Conservation (phyloP, 345 rosid genomes). For the Populus tremula region DNA sequence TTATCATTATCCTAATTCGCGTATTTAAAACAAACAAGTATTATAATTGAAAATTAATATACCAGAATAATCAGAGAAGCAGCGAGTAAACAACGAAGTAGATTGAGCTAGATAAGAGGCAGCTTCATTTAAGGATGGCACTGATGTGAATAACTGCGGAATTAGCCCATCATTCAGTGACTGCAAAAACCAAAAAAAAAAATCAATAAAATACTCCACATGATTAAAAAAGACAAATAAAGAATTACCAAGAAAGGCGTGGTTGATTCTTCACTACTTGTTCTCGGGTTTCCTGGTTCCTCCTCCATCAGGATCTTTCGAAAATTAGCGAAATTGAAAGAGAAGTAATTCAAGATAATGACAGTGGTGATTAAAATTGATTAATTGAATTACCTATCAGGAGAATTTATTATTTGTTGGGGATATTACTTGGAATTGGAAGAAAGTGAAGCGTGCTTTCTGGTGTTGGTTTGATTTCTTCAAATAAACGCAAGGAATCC, state of each 20-base stretch:
- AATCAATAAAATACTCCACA: background rate
- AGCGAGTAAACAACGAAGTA: conserved; percentile 50
- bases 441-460: no score
- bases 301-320: conserved; percentile 34
- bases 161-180: conserved; percentile 23
- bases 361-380: background rate
- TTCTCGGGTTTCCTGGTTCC: conserved; percentile 35
- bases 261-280: conserved; percentile 27
- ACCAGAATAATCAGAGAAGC: conserved; percentile 60
- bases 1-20: no score
- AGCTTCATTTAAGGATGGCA: conserved; percentile 55
- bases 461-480: no score
- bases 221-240: background rate
- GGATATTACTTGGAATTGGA: no score
- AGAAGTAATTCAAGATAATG: background rate
- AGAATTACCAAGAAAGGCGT: conserved; percentile 19
- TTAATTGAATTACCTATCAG: background rate
- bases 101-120: conserved; percentile 56
- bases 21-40: no score
- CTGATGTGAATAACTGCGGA: conserved; percentile 44
- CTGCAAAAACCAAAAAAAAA: background rate
- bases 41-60: background rate
- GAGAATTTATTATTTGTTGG: background rate
- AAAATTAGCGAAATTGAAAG: background rate
- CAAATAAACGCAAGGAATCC: background rate